phyloP scores from a whole-genome alignment of 179 eudicot species.

The Pouteria campechiana region DNA sequence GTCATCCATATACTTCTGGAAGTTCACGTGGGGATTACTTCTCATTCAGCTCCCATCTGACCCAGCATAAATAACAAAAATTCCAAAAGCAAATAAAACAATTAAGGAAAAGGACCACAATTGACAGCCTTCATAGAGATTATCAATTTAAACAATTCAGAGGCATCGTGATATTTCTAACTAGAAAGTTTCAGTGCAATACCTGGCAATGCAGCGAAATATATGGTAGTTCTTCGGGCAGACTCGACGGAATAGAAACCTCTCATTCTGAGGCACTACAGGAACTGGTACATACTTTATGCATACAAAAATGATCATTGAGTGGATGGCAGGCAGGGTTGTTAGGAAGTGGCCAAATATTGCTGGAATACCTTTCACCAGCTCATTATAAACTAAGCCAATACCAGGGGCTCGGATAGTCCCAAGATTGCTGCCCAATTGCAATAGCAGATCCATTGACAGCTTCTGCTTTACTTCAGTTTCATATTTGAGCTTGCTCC shows the following conservation, averaged over 20 bases:
- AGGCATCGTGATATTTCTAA: too few relatives aligned
- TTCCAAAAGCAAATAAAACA: too few relatives aligned
- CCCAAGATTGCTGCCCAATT: constrained; percentile 84
- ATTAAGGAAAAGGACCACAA: too few relatives aligned
- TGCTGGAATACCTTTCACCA: constrained; percentile 87
- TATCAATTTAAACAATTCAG: too few relatives aligned
- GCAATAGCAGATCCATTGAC: constrained; percentile 76
- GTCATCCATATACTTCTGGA: too few relatives aligned
- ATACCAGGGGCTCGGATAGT: constrained; percentile 96
- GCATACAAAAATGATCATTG: constrained; percentile 94
- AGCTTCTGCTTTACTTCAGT: constrained; percentile 87
- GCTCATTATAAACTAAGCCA: constrained; percentile 90
- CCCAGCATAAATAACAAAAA: too few relatives aligned
- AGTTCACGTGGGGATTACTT: too few relatives aligned
- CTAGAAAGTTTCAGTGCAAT: constrained; percentile 2
- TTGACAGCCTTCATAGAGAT: too few relatives aligned
- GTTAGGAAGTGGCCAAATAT: constrained; percentile 93
- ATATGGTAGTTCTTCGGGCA: constrained; percentile 89
- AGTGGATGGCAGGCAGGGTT: constrained; percentile 91
- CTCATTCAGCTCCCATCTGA: too few relatives aligned
- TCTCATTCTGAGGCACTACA: constrained; percentile 78
- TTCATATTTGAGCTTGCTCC: constrained; percentile 88
- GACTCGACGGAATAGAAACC: constrained; percentile 89
- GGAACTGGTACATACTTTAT: constrained; percentile 94
- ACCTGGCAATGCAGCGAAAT: constrained; percentile 98